Conservation (phyloP, 768 basidiomycete genomes). For the Rossbeevera mucosa region DNA sequence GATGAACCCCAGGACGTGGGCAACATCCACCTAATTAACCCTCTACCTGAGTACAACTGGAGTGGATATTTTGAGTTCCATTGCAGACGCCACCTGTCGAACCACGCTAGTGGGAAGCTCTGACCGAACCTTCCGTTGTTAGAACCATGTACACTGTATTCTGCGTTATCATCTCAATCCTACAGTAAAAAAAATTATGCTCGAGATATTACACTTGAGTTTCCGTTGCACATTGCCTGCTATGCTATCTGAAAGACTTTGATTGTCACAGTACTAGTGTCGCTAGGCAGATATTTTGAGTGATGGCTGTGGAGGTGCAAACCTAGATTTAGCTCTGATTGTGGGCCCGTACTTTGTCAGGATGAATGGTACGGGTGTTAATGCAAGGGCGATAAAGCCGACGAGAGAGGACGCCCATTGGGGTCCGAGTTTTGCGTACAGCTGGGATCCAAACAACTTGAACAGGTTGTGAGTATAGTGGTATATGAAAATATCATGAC, state of each 20-base stretch:
- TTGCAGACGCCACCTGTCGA: constrained; percentile 20
- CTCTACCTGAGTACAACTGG: constrained; percentile 17
- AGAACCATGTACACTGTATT: no score
- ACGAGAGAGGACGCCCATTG: constrained; percentile 58
- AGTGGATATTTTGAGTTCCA: constrained; percentile 20
- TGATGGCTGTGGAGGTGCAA: constrained; percentile 31
- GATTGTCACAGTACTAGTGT: not conserved
- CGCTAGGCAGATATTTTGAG: constrained; percentile 9
- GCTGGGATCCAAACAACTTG: constrained; percentile 49
- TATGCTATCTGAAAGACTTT: not conserved
- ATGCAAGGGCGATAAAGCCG: constrained; percentile 44
- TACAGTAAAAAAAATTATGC: no score
- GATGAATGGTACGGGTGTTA: constrained; percentile 52
- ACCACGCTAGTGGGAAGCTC: constrained; percentile 9
- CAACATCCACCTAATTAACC: not conserved
- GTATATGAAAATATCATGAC: not conserved
- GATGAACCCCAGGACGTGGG: constrained; percentile 1
- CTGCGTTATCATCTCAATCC: no score
- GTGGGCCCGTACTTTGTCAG: constrained; percentile 41
- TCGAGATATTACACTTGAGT: not conserved
- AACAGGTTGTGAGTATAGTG: constrained; percentile 3
- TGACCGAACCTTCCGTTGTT: no score
- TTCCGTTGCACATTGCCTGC: not conserved
- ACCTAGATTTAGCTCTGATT: constrained; percentile 41
- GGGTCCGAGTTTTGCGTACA: constrained; percentile 48